Evolutionary conservation across 768 basidiomycete genomes (phyloP).

Genomic region (Antrodiella citrinella): DNA sequence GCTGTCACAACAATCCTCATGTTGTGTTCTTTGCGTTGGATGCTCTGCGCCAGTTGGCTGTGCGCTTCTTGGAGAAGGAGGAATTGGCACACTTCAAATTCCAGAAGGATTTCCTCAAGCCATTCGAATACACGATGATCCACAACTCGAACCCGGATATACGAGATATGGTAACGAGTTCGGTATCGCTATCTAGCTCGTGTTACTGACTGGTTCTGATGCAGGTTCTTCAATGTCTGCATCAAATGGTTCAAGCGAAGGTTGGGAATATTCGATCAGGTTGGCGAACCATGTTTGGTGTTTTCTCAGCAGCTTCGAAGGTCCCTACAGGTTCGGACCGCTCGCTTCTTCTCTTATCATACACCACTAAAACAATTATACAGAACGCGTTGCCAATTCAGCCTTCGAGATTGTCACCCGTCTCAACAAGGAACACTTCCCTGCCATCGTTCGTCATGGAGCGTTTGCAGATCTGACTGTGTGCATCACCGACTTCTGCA

Average conservation of each 20-base stretch:
- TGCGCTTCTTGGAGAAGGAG: conserved; percentile 98
- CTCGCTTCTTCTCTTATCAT: background rate
- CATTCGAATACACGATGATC: conserved; percentile 96
- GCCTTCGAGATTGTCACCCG: conserved; percentile 95
- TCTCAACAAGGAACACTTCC: conserved; percentile 86
- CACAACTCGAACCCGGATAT: conserved; percentile 95
- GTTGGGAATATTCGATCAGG: conserved; percentile 95
- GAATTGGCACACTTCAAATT: conserved; percentile 98
- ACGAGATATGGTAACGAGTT: conserved; percentile 80
- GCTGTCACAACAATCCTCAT: conserved; percentile 95
- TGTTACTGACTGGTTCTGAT: conserved; percentile 1
- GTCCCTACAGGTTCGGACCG: conserved; percentile 65
- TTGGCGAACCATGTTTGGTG: conserved; percentile 99
- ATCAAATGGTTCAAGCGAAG: conserved; percentile 97
- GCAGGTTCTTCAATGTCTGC: conserved; percentile 92
- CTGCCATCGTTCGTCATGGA: conserved; percentile 85
- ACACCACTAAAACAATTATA: conserved; percentile 1
- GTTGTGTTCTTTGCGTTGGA: conserved; percentile 97
- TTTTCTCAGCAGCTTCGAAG: conserved; percentile 94
- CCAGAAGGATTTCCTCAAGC: conserved; percentile 97
- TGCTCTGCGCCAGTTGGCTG: conserved; percentile 91
- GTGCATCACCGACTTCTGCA: conserved; percentile 98
- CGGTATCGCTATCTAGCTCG: background rate
- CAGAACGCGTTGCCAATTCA: conserved; percentile 85
- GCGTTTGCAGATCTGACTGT: conserved; percentile 94